Evolutionary conservation across 768 basidiomycete species (phyloP), one percentile per base, ranked within the genome.

Genomic region (Phlebiopsis flavidoalba): DNA sequence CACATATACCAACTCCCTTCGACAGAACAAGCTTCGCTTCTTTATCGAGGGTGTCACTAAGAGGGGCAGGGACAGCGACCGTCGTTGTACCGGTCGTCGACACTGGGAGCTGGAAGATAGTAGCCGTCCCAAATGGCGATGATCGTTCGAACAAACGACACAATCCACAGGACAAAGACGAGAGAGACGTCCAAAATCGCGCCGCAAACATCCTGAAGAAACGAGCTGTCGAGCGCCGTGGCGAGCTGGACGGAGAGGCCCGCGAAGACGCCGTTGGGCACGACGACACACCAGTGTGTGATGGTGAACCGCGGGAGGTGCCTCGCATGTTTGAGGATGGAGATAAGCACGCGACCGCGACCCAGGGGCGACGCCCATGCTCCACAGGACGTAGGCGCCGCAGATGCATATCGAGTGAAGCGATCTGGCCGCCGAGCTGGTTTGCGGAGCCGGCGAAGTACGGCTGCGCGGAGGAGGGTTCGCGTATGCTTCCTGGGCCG

Each of bases 221-320:
- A 79, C 1, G 67, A 65, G 51, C 79, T 80, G 31, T 82, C 70
- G 15, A 85, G 70, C 15, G 80, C 76, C 19, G 50, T 66, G 0
- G 78, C 83, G 3, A 86, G 71, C 63, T 82, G 76, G 15, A 83
- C 74, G 0, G 78, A 78, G 22, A 81, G 72, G 14, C 83, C 62
- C 11, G 79, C 75, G 65, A 78, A 83, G 2, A 82, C 81, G 8
- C 75, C 83, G 67, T 78, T 81, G n/a, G 83, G 83, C 74, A 84
- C 84, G 62, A 84, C 72, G 21, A 79, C 70, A 5, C 82, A 83
- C 83, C 83, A 84, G 64, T 79, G 82, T 0, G 75, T 71, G 59
- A 84, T 63, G 10, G 74, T 71, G 63, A 84, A 83, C 0, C 73
- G 73, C 7, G 81, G 60, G 12, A 67, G 64, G 8, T 73, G 40